A percentile compares a stretch with the other conserved stretches of the same genome.
Conservation (phyloP, 352 stramenopile genomes). For the Thraustotheca clavata region DNA sequence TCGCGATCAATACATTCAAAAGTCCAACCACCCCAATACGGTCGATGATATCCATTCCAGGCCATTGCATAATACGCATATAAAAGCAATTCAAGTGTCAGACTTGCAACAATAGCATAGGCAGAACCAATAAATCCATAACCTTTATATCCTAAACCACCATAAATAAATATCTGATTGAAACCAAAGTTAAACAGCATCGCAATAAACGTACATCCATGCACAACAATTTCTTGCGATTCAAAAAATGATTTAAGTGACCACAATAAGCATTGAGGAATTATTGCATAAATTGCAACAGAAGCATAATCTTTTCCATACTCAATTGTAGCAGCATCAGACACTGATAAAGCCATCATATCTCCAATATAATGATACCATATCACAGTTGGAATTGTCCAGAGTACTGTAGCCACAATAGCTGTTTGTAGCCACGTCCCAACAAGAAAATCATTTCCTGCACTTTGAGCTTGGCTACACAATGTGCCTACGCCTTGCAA, state of each 20-base stretch:
- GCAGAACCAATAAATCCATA: too few relatives aligned
- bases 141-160: background rate
- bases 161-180: slow-evolving; percentile 17
- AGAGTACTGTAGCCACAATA: slow-evolving; percentile 3
- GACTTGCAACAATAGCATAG: background rate
- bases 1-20: slow-evolving; percentile 3
- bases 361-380: slow-evolving; percentile 16
- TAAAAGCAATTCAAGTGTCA: background rate
- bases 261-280: slow-evolving; percentile 11
- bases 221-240: background rate
- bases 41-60: slow-evolving; percentile 2
- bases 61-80: slow-evolving; percentile 7
- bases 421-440: slow-evolving; percentile 15
- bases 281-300: background rate
- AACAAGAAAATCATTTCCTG: slow-evolving; percentile 4
- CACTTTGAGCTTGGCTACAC: slow-evolving; percentile 4
- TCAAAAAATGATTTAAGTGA: slow-evolving; percentile 18
- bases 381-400: slow-evolving; percentile 6
- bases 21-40: slow-evolving; percentile 6
- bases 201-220: background rate
- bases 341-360: slow-evolving; percentile 12
- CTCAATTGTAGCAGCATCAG: background rate
- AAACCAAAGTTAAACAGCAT: slow-evolving; percentile 3
- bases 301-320: background rate
- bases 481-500: slow-evolving; percentile 24